Percentiles rank a stretch among this genome's conserved stretches.
Evolutionary conservation across 163 green algal species (phyloP).

Genomic region (Chlamydomonas reinhardtii): DNA sequence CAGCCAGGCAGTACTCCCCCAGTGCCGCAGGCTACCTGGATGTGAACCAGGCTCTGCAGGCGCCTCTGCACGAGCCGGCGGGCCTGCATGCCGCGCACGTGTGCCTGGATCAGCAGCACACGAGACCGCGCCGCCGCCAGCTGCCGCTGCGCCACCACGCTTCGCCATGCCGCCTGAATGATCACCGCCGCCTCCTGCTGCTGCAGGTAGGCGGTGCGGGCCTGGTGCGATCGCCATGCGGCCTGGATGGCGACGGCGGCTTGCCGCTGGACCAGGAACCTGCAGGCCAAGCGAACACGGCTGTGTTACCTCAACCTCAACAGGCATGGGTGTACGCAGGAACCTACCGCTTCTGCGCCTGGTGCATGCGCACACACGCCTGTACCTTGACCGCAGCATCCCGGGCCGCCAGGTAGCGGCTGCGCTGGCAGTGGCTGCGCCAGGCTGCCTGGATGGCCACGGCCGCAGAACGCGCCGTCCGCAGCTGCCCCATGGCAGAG

Average conservation of each 20-base stretch:
- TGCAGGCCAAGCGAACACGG: not conserved
- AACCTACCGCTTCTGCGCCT: not conserved
- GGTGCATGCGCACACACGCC: not conserved
- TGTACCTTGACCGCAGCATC: not conserved
- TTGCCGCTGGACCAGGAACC: not conserved
- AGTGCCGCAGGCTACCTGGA: not conserved
- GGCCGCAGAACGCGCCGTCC: not conserved
- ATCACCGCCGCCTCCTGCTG: not conserved
- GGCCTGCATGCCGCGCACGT: not conserved
- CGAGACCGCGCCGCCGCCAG: not conserved
- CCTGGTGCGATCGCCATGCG: not conserved
- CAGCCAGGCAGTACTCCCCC: not conserved
- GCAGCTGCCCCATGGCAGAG: no score
- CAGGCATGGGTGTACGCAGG: no score
- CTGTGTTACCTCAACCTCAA: no score
- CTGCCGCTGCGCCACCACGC: not conserved
- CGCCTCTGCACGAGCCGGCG: not conserved
- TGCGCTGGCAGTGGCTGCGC: constrained; percentile 23
- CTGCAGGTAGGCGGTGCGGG: not conserved
- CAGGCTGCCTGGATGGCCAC: constrained; percentile 55
- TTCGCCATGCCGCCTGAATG: constrained; percentile 15
- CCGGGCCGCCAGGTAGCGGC: not conserved
- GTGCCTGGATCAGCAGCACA: constrained; percentile 12
- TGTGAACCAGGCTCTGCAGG: not conserved
- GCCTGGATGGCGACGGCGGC: constrained; percentile 11